Percentiles rank a stretch among this genome's conserved stretches.
Evolutionary conservation across 345 rosid genomes (phyloP).

Genomic region (Moringa oleifera): DNA sequence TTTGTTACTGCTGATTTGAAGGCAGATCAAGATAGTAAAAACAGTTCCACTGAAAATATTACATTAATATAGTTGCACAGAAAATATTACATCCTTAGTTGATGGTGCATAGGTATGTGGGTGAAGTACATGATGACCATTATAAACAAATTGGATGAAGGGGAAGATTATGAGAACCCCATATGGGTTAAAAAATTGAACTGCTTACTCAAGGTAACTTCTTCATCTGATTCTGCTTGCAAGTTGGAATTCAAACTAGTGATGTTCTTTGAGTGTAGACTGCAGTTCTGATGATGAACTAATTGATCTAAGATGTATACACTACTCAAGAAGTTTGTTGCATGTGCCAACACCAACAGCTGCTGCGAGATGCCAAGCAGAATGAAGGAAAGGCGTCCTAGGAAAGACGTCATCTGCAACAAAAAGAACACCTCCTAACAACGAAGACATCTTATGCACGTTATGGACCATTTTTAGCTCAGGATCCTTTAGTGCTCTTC

Average conservation of each 20-base stretch:
- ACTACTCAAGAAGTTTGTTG: slow-evolving; percentile 81
- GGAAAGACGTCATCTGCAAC: slow-evolving; percentile 87
- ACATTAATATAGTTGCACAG: too few relatives aligned
- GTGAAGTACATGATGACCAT: background rate
- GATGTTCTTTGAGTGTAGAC: background rate
- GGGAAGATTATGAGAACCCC: background rate
- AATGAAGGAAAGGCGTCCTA: slow-evolving; percentile 70
- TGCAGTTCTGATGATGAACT: background rate
- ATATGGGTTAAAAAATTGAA: background rate
- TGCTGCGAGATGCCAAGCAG: slow-evolving; percentile 98
- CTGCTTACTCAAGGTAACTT: background rate
- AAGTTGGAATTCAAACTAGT: background rate
- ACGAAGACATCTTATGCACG: slow-evolving; percentile 82
- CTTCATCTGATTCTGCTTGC: background rate
- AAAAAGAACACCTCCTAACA: slow-evolving; percentile 79
- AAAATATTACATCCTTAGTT: too few relatives aligned
- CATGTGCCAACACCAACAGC: slow-evolving; percentile 91
- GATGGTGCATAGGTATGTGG: too few relatives aligned
- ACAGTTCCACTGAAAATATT: too few relatives aligned
- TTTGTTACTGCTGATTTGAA: too few relatives aligned
- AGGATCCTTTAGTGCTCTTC: slow-evolving; percentile 71
- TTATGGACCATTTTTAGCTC: slow-evolving; percentile 65
- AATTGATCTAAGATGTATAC: slow-evolving; percentile 3
- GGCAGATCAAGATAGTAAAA: too few relatives aligned
- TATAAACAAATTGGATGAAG: background rate